Evolutionary conservation across 2,329 filamentous ascomycete species (phyloP).

Genomic region (Laburnicola sp.): DNA sequence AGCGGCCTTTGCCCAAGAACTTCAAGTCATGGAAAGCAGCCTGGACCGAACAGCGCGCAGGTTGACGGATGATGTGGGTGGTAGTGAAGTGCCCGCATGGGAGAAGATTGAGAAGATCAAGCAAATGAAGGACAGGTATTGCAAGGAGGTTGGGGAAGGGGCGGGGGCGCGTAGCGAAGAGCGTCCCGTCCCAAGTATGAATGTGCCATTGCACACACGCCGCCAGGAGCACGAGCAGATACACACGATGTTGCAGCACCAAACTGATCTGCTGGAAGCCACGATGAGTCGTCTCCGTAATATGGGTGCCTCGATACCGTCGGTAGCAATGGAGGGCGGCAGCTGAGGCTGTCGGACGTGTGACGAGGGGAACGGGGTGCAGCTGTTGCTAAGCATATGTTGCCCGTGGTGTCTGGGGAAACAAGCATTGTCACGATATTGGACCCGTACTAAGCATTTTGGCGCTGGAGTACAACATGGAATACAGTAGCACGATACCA

Average conservation of each 20-base stretch:
- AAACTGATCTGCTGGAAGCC: constrained; percentile 39
- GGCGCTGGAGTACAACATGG: not conserved
- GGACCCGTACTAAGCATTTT: not conserved
- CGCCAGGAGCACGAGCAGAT: constrained; percentile 42
- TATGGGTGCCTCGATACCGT: constrained; percentile 32
- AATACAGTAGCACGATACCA: not conserved
- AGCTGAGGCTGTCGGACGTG: not conserved
- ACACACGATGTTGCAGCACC: constrained; percentile 37
- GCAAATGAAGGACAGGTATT: constrained; percentile 57
- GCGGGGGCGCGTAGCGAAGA: constrained; percentile 20
- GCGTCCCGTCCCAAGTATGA: constrained; percentile 20
- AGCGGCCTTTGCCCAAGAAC: constrained; percentile 61
- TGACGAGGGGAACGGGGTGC: not conserved
- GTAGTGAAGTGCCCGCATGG: constrained; percentile 46
- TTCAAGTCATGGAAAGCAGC: constrained; percentile 49
- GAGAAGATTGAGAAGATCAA: constrained; percentile 62
- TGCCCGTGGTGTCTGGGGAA: not conserved
- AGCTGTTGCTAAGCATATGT: not conserved
- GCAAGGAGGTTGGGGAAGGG: constrained; percentile 29
- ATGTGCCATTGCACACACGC: constrained; percentile 39
- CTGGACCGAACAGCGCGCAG: constrained; percentile 37
- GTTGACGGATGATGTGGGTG: constrained; percentile 38
- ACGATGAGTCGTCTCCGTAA: constrained; percentile 34
- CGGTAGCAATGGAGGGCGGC: constrained; percentile 2
- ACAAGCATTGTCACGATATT: constrained; percentile 4